Conservation (phyloP, 495 filamentous ascomycete species). For the Trichoderma asperelloides region DNA sequence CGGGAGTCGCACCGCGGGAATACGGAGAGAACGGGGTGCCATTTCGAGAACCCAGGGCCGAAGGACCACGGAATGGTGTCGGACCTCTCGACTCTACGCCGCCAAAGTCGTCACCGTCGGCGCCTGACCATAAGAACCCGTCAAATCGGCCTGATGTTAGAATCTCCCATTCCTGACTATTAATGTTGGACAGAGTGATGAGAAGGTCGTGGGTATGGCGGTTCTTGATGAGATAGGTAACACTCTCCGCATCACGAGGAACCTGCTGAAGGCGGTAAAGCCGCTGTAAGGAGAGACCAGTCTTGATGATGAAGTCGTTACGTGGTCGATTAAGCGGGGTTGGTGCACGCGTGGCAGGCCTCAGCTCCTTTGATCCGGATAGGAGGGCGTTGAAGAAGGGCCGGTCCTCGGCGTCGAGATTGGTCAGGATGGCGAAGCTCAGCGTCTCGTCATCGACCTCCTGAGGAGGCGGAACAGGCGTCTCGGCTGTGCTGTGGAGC, state of each 20-base stretch:
- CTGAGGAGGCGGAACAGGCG: conserved; percentile 60
- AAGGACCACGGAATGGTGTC: conserved; percentile 31
- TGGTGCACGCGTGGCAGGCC: conserved; percentile 44
- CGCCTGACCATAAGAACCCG: conserved; percentile 93
- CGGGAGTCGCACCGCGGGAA: conserved; percentile 26
- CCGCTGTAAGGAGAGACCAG: conserved; percentile 68
- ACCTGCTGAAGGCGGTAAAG: conserved; percentile 64
- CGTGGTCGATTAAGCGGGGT: conserved; percentile 44
- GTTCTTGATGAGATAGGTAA: conserved; percentile 83
- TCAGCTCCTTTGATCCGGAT: conserved; percentile 53
- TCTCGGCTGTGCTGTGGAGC: conserved; percentile 68
- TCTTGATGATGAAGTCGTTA: conserved; percentile 60
- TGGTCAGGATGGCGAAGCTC: conserved; percentile 85
- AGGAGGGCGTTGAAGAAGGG: conserved; percentile 71
- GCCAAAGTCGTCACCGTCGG: conserved; percentile 45
- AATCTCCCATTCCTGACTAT: conserved; percentile 88
- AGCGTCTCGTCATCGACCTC: conserved; percentile 90
- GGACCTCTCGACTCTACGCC: conserved; percentile 44
- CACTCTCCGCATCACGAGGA: conserved; percentile 76
- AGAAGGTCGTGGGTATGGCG: conserved; percentile 75
- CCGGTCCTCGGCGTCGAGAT: conserved; percentile 64
- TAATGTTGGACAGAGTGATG: conserved; percentile 78
- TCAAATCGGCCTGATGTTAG: conserved; percentile 93
- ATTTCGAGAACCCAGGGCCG: conserved; percentile 28
- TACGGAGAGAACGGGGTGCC: conserved; percentile 27